Evolutionary conservation across 148 eudicot genomes (phyloP), one percentile per base, ranked within the genome.

Genomic region (Suaeda aralocaspica): DNA sequence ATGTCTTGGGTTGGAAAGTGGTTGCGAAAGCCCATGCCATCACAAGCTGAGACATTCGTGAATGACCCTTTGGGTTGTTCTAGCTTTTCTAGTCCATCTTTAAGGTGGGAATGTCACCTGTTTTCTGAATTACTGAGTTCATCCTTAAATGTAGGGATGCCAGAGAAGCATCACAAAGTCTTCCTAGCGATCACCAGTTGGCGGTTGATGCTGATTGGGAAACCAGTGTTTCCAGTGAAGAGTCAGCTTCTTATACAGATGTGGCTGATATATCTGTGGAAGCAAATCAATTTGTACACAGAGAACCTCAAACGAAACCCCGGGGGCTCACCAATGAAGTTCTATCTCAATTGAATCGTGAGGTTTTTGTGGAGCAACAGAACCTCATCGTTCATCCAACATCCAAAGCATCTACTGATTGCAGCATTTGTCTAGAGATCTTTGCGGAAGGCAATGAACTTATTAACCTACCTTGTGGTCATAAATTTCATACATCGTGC

Each of bases 371-470:
- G 44, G 66, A 71, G n/a, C 31, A 53, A 7, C 59, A 76, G 18
- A 72, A 66, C 4, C 52, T 66, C 34, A 69, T 72, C 1, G 33
- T 21, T 63, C 63, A 29, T 21, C 60, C 12, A 11, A 70, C 21
- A 1, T 68, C 80, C 11, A 79, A 66, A 73, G 77, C 75, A 53
- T 77, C 81, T 24, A 51, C 48, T 53, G 98, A 88, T 24, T 92
- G 98, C 57, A 84, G 94, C 68, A 88, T 93, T 58, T 92, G 96
- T 82, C 83, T 92, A 55, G 96, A 92, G 80, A 87, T 74, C 79
- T 90, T 86, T 69, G 29, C 64, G n/a, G 85, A 81, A 64, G 96
- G 98, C 66, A 87, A 87, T 48, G 76, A 82, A 74, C 88, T 93
- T 33, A 46, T 79, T 55, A 66, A 83, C 45, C 76, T 93, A 57